Conservation (phyloP, 1,284 basidiomycete genomes). For the Moesziomyces aphidis region DNA sequence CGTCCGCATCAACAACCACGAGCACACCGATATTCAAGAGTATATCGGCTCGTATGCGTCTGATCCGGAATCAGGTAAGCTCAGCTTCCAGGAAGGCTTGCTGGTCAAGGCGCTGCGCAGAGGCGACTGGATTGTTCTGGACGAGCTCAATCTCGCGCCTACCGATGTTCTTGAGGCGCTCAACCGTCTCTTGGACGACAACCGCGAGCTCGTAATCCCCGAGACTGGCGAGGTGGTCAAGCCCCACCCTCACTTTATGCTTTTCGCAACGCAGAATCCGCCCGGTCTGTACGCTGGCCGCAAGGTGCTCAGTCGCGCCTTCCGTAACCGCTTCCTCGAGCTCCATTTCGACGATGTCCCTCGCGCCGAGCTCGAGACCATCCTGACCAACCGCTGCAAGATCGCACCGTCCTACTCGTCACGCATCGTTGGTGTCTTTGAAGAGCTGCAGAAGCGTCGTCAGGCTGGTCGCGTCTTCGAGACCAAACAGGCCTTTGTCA, state of each 20-base stretch:
- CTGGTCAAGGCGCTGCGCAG: conserved; percentile 90
- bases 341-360: conserved; percentile 98
- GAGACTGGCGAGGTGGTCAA: conserved; percentile 95
- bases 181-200: conserved; percentile 96
- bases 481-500: conserved; percentile 96
- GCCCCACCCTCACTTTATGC: conserved; percentile 96
- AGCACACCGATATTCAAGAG: conserved; percentile 98
- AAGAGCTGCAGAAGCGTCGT: conserved; percentile 89
- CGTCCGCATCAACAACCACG: conserved; percentile 99
- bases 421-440: conserved; percentile 91
- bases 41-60: conserved; percentile 97
- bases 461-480: conserved; percentile 94
- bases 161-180: conserved; percentile 98
- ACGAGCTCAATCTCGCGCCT: conserved; percentile 96
- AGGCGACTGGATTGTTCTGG: conserved; percentile 98
- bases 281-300: conserved; percentile 96
- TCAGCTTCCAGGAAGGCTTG: conserved; percentile 89
- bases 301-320: conserved; percentile 94
- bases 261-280: conserved; percentile 98
- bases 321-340: conserved; percentile 98
- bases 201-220: conserved; percentile 93
- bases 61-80: conserved; percentile 88
- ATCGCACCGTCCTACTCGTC: conserved; percentile 77
- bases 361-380: conserved; percentile 90
- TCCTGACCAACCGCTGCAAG: conserved; percentile 69